Evolutionary conservation across 73 alveolate species (phyloP).

Genomic region (Tetrahymena elliotti): DNA sequence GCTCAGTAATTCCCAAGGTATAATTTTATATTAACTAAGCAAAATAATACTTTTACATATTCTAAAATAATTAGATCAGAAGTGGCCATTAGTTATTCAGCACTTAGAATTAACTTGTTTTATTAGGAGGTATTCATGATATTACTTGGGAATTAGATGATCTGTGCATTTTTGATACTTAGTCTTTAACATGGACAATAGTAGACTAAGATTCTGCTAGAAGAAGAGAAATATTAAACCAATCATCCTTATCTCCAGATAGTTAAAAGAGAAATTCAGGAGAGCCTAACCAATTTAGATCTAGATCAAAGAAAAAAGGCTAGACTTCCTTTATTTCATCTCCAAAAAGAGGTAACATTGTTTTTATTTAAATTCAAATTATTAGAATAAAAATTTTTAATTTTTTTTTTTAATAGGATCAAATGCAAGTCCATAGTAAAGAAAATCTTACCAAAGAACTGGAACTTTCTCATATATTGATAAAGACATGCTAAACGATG

Average conservation of each 20-base stretch:
- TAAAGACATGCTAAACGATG: neutral
- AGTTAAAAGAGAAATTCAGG: constrained; percentile 3
- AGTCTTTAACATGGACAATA: constrained; percentile 42
- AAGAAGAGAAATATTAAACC: constrained; percentile 6
- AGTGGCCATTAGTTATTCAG: constrained; percentile 16
- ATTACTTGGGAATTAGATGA: constrained; percentile 68
- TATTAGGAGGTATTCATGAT: constrained; percentile 75
- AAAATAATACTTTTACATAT: neutral
- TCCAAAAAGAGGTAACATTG: neutral
- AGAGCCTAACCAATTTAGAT: neutral
- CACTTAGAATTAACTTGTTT: constrained; percentile 14
- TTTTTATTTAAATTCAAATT: neutral
- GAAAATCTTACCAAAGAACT: constrained; percentile 16
- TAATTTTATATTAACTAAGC: neutral
- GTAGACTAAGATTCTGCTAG: constrained; percentile 58
- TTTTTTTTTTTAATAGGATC: neutral
- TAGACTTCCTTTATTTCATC: neutral
- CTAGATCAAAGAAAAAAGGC: neutral
- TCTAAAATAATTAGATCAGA: neutral
- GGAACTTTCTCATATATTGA: neutral
- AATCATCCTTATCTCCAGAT: neutral
- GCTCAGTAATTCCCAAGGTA: constrained; percentile 4
- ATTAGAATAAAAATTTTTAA: neutral
- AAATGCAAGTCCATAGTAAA: constrained; percentile 3
- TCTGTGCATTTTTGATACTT: constrained; percentile 43